Base-by-base conservation (phyloP, 75 land plant genomes). In the Picea glauca region DNA sequence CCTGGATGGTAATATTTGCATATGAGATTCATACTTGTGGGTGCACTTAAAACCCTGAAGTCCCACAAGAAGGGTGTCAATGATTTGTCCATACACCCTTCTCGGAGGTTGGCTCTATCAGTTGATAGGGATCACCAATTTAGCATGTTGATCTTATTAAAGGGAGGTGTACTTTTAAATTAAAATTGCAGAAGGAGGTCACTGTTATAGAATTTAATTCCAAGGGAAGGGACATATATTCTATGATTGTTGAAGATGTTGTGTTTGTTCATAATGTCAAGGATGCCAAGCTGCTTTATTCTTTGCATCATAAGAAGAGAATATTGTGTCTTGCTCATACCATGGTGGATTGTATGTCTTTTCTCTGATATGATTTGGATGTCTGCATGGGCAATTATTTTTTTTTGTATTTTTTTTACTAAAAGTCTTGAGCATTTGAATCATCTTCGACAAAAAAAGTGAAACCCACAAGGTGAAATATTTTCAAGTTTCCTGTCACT, bases 21-120 rank as follows among this genome's bases (percentile, higher is more conserved):
- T 98, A 32, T 93, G 90, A 84, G 99, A 98, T 46, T 75, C 91
- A 1, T 90, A 93, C 60, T 84, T 92, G 0, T 98, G 97, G 82
- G 92, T 98, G 0, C 88, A 81, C 59, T 84, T 95, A 89, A 87
- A 84, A 78, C 85, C 17, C 77, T 95, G 61, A 66, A 62, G 61
- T 88, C 80, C 2, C 93, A 92, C 67, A 90, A 87, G 70, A 77
- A 79, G n/a, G 90, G 83, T 13, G 84, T 93, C 58, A 81, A 83
- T 61, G 96, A 91, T 58, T 58, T 95, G 23, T 79, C 91, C 21
- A 82, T 98, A 11, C 99, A 98, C 62, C 88, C 87, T 3, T 91
- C 93, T 11, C 98, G 99, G 60, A 83, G 76, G 77, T 57, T 93
- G 20, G 96, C 89, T 23, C 70, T 95, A 54, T 85, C 93, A 7